Conservation (phyloP, 208 protist genomes). For the Crithidia brevicula region DNA sequence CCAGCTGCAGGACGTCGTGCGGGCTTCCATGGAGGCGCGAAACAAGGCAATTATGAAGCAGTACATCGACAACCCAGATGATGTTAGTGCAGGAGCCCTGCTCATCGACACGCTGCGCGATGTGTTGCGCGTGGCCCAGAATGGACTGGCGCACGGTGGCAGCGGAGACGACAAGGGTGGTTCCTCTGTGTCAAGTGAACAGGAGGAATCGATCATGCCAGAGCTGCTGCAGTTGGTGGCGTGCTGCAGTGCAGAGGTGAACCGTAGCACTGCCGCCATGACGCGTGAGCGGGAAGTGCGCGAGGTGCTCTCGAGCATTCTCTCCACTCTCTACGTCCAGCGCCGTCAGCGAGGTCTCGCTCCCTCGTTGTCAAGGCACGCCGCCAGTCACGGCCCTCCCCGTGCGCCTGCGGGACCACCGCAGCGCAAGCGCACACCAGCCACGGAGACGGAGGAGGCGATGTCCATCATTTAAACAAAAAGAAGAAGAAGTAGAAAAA, state of each 20-base stretch:
- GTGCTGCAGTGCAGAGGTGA: conserved; percentile 14
- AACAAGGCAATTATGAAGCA: conserved; percentile 46
- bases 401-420: neutral
- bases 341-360: neutral
- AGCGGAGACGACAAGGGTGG: neutral
- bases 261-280: conserved; percentile 13
- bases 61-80: conserved; percentile 47
- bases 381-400: neutral
- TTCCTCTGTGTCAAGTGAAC: neutral
- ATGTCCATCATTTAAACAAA: conserved; percentile 15
- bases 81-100: conserved; percentile 39
- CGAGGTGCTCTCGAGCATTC: conserved; percentile 14
- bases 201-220: conserved; percentile 17
- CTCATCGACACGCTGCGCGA: conserved; percentile 32
- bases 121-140: conserved; percentile 23
- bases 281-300: conserved; percentile 22
- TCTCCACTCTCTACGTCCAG: neutral
- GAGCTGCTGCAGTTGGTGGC: conserved; percentile 34
- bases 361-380: neutral
- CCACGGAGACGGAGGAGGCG: neutral
- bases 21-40: conserved; percentile 51
- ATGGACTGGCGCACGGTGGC: conserved; percentile 3
- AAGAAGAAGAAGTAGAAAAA: neutral
- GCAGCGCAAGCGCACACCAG: neutral
- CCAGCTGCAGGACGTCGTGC: conserved; percentile 47